These are phyloP conservation scores for Tolypocladium inflatum DNA, from an alignment of 2,329 filamentous ascomycete species.

Conservation along the genomic window DNA sequence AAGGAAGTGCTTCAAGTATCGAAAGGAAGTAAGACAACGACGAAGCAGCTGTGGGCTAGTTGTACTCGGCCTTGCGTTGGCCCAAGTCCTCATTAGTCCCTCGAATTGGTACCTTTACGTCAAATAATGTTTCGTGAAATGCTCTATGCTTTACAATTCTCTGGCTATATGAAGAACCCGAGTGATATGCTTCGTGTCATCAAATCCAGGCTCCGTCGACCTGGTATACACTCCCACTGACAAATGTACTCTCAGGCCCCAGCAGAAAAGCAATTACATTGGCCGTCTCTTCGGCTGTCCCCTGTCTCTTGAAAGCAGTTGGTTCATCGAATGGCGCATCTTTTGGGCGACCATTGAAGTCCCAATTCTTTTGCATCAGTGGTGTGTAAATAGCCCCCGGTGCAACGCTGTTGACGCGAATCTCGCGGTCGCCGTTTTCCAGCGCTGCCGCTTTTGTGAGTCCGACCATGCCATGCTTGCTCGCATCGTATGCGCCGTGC, in stretches of 20 bases:
- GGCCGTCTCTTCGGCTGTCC: slow-evolving; percentile 37
- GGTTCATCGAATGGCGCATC: slow-evolving; percentile 32
- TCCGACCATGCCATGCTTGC: slow-evolving; percentile 24
- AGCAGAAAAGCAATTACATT: slow-evolving; percentile 38
- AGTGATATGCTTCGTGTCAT: background rate
- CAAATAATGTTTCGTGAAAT: too few relatives aligned
- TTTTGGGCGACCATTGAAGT: slow-evolving; percentile 17
- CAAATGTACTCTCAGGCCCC: slow-evolving; percentile 34
- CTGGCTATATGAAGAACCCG: too few relatives aligned
- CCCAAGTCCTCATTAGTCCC: too few relatives aligned
- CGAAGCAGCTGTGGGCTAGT: too few relatives aligned
- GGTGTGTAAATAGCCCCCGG: slow-evolving; percentile 39
- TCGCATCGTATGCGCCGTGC: slow-evolving; percentile 22
- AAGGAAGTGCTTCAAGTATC: too few relatives aligned
- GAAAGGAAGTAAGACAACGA: too few relatives aligned
- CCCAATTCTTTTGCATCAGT: slow-evolving; percentile 33
- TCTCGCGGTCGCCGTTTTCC: slow-evolving; percentile 27
- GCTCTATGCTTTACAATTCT: too few relatives aligned
- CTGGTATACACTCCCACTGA: slow-evolving; percentile 34
- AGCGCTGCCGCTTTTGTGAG: slow-evolving; percentile 21
- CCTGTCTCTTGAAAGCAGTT: slow-evolving; percentile 30
- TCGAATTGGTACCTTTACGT: too few relatives aligned
- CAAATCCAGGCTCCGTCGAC: slow-evolving; percentile 33
- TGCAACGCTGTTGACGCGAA: slow-evolving; percentile 34
- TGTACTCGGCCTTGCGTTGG: too few relatives aligned